Percentiles rank a stretch among this genome's conserved stretches.
Evolutionary conservation across 2,329 filamentous ascomycete genomes (phyloP).

Genomic region (Sclerotinia spermophila): DNA sequence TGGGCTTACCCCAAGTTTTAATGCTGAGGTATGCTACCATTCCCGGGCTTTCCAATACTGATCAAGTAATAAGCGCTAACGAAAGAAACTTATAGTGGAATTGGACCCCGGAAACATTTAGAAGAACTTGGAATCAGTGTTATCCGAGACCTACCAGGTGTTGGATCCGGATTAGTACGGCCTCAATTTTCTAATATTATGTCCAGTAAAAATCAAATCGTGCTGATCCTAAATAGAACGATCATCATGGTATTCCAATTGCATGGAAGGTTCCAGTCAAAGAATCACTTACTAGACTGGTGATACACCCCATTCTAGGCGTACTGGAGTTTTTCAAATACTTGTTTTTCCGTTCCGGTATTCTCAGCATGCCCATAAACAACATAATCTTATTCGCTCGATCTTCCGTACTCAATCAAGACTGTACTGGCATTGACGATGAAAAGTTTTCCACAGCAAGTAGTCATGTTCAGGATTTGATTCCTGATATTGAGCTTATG

Average conservation of each 20-base stretch:
- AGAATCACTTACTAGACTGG: slow-evolving; percentile 11
- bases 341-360: slow-evolving; percentile 10
- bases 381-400: slow-evolving; percentile 12
- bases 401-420: not conserved
- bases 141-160: slow-evolving; percentile 12
- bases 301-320: not conserved
- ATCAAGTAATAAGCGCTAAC: not conserved
- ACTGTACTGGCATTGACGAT: not conserved
- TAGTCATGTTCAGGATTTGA: not conserved
- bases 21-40: slow-evolving; percentile 17
- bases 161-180: slow-evolving; percentile 18
- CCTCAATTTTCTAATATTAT: not conserved
- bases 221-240: not conserved
- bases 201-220: not conserved
- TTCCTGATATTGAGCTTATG: slow-evolving; percentile 21
- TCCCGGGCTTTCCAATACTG: not conserved
- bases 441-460: not conserved
- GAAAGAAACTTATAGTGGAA: slow-evolving; percentile 5
- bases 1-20: slow-evolving; percentile 19
- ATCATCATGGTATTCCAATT: slow-evolving; percentile 18
- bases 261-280: slow-evolving; percentile 18
- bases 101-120: slow-evolving; percentile 17
- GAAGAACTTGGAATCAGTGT: slow-evolving; percentile 17
- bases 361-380: slow-evolving; percentile 17
- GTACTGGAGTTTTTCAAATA: slow-evolving; percentile 17